Base-by-base conservation (phyloP, 2,329 filamentous ascomycete genomes). In the Drechslerella dactyloides region DNA sequence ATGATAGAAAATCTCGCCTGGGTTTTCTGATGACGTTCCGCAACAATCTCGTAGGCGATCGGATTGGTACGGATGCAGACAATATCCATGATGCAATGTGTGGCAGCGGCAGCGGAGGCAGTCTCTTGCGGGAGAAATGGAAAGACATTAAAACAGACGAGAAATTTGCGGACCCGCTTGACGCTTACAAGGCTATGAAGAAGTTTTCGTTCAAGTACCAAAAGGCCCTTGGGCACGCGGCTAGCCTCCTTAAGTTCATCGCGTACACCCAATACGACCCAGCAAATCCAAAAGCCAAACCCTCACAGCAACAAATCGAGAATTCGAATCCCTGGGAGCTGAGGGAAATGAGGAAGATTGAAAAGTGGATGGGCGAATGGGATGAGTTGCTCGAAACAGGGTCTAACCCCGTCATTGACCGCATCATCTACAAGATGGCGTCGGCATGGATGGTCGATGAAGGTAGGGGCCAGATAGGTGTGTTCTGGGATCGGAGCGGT, bases 181-280 rank as follows among this genome's bases (percentile, higher is more conserved):
- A 63, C 33, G n/a, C 23, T 13, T 60, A 52, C 37, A 50, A 50
- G 40, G 17, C 40, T 23, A 57, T 61, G 40, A 60, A 51, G n/a
- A 50, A 4, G 40, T 66, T 17, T 19, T 50, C 53, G 15, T 17
- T 44, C 19, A 21, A 30, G 63, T 60, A n/a, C 15, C 53, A 66
- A 33, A 53, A 53, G 27, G 21, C 23, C n/a, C 21, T 65, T 7
- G 30, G 53, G 8, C 35, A 44, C 17, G 19, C 21, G 1, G 11
- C 35, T 2, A 59, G n/a, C 17, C 44, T 53, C 33, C 46, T 42
- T 2, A 13, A 56, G n/a, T 56, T 3, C n/a, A 21, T 56, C n/a
- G 21, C 52, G n/a, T 35, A 56, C 52, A 35, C 52, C 21, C n/a
- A n/a, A n/a, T n/a, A n/a, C n/a, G 10, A 35, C 15, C 52, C 8